Evolutionary conservation across 1,284 basidiomycete species (phyloP), one percentile per base, ranked within the genome.

Genomic region (Mycena sp.): DNA sequence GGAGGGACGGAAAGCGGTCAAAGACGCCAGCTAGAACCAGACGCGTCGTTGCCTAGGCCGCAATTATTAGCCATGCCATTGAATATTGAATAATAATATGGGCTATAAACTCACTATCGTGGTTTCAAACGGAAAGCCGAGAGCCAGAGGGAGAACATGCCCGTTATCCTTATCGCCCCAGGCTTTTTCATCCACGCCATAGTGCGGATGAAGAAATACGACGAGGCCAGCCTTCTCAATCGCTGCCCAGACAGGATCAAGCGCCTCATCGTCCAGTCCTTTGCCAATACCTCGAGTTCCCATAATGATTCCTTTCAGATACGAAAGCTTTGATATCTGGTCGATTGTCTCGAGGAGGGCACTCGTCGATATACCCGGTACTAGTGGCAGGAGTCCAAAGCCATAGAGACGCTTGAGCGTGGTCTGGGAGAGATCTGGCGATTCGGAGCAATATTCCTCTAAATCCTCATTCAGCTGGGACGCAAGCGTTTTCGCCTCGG

Each of bases 51-150:
- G 92, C 92, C 92, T 94, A 56, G 30, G 14, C 11, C 48, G 40
- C 37, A n/a, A 23, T 44, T 41, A 30, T 30, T 35, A 19, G 48
- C 43, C 25, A 45, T 56, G 30, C 26, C 41, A 32, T 32, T 26
- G 40, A 17, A 60, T 28, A 64, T 16, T 54, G 26, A 48, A 21
- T 28, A 46, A 40, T 35, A 9, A 9, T 35, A 14, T 14, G 14
- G 7, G 9, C 9, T 7, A 14, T 9, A 2, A 51, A 76, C 88
- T 75, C 70, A 93, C 93, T 29, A 88, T 88, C 1, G 94, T 94
- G 19, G 93, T 95, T 77, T 95, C 94, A 70, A 95, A 91, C 1
- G 94, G 94, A 76, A 95, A 95, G 1, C 94, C 93, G 14, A 95
- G 81, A 0, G 93, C 92, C 50, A 95, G 84, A 1, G 93, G 91